phyloP scores from a whole-genome alignment of 2,329 filamentous ascomycete species.

The Fusarium drepaniforme region DNA sequence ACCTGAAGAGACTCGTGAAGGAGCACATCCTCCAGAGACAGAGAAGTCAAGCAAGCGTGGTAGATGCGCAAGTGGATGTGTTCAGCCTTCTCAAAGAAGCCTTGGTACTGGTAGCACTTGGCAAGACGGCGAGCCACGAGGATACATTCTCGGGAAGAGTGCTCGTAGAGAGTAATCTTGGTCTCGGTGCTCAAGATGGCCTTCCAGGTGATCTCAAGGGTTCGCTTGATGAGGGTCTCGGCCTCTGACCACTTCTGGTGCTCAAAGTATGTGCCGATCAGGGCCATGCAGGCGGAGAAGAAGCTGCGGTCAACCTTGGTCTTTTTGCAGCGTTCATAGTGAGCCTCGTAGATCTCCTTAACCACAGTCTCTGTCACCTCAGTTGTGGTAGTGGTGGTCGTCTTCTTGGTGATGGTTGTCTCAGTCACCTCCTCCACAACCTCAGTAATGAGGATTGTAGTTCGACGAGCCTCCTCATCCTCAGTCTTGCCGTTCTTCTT shows the following conservation, averaged over 20 bases:
- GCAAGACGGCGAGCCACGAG: conserved; percentile 50
- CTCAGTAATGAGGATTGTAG: conserved; percentile 52
- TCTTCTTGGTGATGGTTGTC: conserved; percentile 49
- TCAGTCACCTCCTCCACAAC: conserved; percentile 54
- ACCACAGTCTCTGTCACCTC: conserved; percentile 50
- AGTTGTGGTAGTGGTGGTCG: conserved; percentile 44
- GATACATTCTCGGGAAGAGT: conserved; percentile 49
- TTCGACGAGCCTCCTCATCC: conserved; percentile 49
- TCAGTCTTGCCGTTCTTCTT: conserved; percentile 49
- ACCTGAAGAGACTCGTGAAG: conserved; percentile 44
- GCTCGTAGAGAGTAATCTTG: conserved; percentile 46
- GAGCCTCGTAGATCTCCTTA: conserved; percentile 52
- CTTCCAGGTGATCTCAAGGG: conserved; percentile 55
- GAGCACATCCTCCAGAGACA: conserved; percentile 46
- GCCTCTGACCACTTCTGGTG: conserved; percentile 51
- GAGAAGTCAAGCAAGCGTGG: conserved; percentile 48
- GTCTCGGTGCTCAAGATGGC: conserved; percentile 48
- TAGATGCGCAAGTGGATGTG: conserved; percentile 53
- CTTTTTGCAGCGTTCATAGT: conserved; percentile 51
- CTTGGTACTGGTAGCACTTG: conserved; percentile 50
- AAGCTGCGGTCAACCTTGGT: conserved; percentile 49
- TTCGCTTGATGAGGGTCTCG: conserved; percentile 49
- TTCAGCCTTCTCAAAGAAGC: conserved; percentile 53
- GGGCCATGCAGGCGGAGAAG: conserved; percentile 50
- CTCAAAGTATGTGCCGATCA: conserved; percentile 49